Base-by-base conservation (phyloP, 371 early-diverging fungal species). In the Dentiscutata heterogama region DNA sequence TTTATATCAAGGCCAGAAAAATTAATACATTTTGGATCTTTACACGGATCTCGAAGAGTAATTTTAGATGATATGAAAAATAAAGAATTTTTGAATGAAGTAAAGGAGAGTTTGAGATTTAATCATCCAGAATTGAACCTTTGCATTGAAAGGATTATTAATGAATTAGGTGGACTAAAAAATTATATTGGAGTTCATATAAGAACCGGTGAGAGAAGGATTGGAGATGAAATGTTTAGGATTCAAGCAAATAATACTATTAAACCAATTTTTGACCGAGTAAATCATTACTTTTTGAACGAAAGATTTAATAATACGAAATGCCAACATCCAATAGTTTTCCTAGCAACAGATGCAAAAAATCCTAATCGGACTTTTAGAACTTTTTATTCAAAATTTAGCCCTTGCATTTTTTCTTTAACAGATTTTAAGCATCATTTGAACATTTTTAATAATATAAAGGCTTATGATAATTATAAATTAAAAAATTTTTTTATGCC, bases 111-210 rank as follows among this genome's bases (percentile, higher is more conserved):
- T 22, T 18, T 73, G 10, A 8, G 18, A 11, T 53, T 53, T 18
- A 73, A 73, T 25, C 51, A 80, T 80, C 61, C 71, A 25, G 42
- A 58, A 7, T 22, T 80, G n/a, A 10, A 25, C 27, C 46, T 46
- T 18, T 56, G 58, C 3, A 60, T 20, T 35, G 35, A 70, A 18
- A 54, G 16, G 22, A 60, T 80, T 22, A 68, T 87, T 11, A 50
- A 83, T 0, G 50, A 61, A 27, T 82, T 91, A 1, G 90, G 91
- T 50, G 91, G 89, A 3, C 84, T 83, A 18, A 86, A 84, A 10
- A 72, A 83, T 3, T 91, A 84, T 77, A 84, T 86, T 1, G 87
- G 88, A 65, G 85, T 87, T 10, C 91, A 91, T 63, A 63, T 89
- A n/a, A 85, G 91, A n/a, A 42, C 42, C 35, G 70, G 70, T 22